phyloP scores from a whole-genome alignment of 164 flowering plant species.

The Magnolia changhungtana region DNA sequence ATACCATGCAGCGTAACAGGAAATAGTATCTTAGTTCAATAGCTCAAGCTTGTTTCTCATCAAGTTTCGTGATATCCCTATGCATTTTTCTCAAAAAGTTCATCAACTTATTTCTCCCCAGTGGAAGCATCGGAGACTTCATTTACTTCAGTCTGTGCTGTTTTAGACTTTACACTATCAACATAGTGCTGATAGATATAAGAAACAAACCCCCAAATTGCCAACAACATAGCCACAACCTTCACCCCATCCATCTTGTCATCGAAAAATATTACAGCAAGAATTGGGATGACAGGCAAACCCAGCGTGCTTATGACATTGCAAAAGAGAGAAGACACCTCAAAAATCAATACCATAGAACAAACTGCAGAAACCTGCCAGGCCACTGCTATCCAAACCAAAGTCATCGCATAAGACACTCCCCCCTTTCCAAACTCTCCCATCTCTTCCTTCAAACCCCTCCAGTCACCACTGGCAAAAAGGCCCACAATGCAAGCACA shows the following conservation, averaged over 20 bases:
- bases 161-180: conserved; percentile 21
- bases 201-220: conserved; percentile 36
- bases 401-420: conserved; percentile 29
- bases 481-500: conserved; percentile 28
- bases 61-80: not conserved
- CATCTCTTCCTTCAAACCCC: conserved; percentile 29
- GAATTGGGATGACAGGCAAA: conserved; percentile 29
- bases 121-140: not conserved
- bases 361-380: conserved; percentile 36
- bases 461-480: conserved; percentile 44
- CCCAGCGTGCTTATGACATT: conserved; percentile 34
- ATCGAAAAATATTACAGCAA: conserved; percentile 34
- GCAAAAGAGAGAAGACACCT: conserved; percentile 37
- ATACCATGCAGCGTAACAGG: not conserved
- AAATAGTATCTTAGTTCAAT: not conserved
- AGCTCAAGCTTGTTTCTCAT: not conserved
- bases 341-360: conserved; percentile 26
- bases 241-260: conserved; percentile 37
- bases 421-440: conserved; percentile 21
- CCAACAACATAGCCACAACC: conserved; percentile 32
- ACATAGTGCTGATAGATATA: conserved; percentile 34
- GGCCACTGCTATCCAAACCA: conserved; percentile 27
- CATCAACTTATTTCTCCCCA: not conserved
- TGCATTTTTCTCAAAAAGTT: not conserved
- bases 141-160: conserved; percentile 1